These are phyloP conservation scores for Fusarium staphyleae DNA, from an alignment of 2,329 filamentous ascomycete species.

Conservation along the genomic window DNA sequence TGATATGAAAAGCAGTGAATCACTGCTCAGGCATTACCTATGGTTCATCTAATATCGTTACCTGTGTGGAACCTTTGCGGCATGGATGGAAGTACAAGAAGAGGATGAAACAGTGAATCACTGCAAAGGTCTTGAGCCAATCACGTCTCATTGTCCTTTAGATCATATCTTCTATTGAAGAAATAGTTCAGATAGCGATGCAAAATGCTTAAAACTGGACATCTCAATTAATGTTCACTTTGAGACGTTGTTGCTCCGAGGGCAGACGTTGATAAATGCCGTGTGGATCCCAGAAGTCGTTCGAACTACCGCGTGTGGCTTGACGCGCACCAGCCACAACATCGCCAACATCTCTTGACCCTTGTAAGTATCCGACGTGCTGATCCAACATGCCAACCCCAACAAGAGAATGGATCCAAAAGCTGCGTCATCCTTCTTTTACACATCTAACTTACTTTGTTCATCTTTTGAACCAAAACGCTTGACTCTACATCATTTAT, in stretches of 20 bases:
- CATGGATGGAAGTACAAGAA: too few species aligned
- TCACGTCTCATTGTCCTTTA: too few species aligned
- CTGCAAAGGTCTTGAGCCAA: too few species aligned
- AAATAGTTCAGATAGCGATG: too few species aligned
- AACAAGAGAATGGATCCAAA: conserved; percentile 28
- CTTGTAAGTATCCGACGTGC: conserved; percentile 11
- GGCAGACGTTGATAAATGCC: too few species aligned
- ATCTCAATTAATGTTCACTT: too few species aligned
- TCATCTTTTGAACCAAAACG: background rate
- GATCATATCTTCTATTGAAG: background rate
- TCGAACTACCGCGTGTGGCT: background rate
- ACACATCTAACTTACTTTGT: background rate
- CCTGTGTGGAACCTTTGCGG: too few species aligned
- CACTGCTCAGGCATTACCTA: background rate
- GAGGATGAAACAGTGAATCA: too few species aligned
- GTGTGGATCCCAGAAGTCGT: background rate
- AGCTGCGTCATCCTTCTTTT: conserved; percentile 24
- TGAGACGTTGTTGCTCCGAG: too few species aligned
- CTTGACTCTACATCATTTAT: background rate
- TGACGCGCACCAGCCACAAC: conserved; percentile 20
- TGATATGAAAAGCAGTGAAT: background rate
- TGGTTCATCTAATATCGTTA: too few species aligned
- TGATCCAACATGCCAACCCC: conserved; percentile 16
- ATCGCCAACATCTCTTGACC: conserved; percentile 2
- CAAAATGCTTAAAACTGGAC: too few species aligned